Conservation (phyloP, 2,329 filamentous ascomycete species). For the Fusarium chuoi region DNA sequence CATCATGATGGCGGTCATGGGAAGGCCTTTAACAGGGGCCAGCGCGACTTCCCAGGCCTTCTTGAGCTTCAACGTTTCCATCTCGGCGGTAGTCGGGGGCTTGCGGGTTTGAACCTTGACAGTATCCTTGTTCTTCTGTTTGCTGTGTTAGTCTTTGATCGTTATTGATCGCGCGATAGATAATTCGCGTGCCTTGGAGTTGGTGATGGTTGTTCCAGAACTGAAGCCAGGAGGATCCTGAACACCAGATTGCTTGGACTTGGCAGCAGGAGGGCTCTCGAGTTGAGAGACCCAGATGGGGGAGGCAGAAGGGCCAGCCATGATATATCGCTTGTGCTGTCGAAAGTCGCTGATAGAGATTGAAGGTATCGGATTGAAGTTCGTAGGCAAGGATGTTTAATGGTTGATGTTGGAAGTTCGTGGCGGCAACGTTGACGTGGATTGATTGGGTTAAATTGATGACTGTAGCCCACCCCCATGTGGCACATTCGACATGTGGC, state of each 20-base stretch:
- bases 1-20: conserved; percentile 99
- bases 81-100: conserved; percentile 81
- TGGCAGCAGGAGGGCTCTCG: conserved; percentile 73
- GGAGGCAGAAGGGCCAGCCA: conserved; percentile 49
- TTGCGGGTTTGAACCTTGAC: conserved; percentile 65
- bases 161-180: not conserved
- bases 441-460: conserved; percentile 20
- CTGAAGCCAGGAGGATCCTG: conserved; percentile 88
- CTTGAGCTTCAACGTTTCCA: conserved; percentile 95
- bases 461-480: conserved; percentile 23
- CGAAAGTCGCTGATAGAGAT: not conserved
- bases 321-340: not conserved
- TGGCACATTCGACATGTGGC: conserved; percentile 16
- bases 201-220: conserved; percentile 57
- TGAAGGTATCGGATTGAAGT: not conserved
- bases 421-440: conserved; percentile 24
- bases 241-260: conserved; percentile 74
- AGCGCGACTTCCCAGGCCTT: conserved; percentile 99
- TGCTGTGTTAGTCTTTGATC: conserved; percentile 5
- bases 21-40: conserved; percentile 90
- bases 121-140: conserved; percentile 63
- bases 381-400: conserved; percentile 12
- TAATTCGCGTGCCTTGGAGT: conserved; percentile 64
- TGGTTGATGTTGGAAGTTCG: conserved; percentile 20
- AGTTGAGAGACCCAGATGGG: conserved; percentile 89